Conservation (phyloP, 2,329 filamentous ascomycete species). For the Teratosphaeria gauchensis region DNA sequence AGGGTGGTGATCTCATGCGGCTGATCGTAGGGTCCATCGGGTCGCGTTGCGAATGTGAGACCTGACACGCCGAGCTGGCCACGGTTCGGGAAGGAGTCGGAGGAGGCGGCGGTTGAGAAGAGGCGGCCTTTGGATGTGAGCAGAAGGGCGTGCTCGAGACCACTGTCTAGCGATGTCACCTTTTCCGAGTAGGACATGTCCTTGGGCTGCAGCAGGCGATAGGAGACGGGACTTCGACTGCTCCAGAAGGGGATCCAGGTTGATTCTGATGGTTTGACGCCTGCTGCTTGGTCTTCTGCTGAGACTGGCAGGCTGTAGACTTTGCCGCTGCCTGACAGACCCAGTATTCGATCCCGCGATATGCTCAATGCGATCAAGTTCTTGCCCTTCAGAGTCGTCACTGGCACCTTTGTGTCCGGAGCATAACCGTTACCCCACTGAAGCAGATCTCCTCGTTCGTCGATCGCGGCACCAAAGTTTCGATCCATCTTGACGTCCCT, state of each 20-base stretch:
- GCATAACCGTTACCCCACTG: conserved; percentile 84
- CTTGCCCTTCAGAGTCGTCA: conserved; percentile 68
- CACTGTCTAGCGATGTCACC: conserved; percentile 63
- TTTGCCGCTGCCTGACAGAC: conserved; percentile 60
- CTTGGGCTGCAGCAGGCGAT: conserved; percentile 59
- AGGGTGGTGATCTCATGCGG: conserved; percentile 70
- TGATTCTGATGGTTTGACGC: conserved; percentile 53
- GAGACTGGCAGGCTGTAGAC: conserved; percentile 81
- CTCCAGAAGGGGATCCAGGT: conserved; percentile 71
- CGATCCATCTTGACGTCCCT: conserved; percentile 79
- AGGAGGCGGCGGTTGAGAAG: conserved; percentile 77
- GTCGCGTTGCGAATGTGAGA: conserved; percentile 68
- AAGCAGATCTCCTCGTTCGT: conserved; percentile 76
- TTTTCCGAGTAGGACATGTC: conserved; percentile 60
- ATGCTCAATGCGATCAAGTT: conserved; percentile 66
- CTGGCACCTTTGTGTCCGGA: conserved; percentile 52
- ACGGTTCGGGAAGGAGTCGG: conserved; percentile 64
- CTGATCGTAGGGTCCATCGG: conserved; percentile 67
- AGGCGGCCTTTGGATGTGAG: conserved; percentile 77
- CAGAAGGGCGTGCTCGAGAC: conserved; percentile 76
- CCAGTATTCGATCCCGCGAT: conserved; percentile 75
- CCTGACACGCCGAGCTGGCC: conserved; percentile 85
- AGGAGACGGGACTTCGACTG: conserved; percentile 50
- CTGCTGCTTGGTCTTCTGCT: conserved; percentile 57
- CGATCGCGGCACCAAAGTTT: conserved; percentile 75